Conservation (phyloP, 306 rosid genomes). For the Fragaria vesca region DNA sequence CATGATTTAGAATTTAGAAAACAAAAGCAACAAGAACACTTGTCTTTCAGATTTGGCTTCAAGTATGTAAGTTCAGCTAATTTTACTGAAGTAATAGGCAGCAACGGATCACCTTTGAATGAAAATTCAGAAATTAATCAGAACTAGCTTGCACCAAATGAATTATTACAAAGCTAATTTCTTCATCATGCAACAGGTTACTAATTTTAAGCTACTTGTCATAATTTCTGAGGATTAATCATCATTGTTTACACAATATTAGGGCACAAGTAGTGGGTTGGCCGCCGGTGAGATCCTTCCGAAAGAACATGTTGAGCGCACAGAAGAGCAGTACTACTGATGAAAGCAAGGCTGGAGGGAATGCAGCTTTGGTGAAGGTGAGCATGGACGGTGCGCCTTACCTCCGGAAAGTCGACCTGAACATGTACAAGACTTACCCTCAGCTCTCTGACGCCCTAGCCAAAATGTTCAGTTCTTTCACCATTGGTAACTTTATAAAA, state of each 20-base stretch:
- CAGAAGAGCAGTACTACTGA: slow-evolving; percentile 45
- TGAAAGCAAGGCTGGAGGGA: slow-evolving; percentile 27
- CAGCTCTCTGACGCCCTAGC: slow-evolving; percentile 75
- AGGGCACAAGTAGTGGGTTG: slow-evolving; percentile 97
- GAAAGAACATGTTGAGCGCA: slow-evolving; percentile 61
- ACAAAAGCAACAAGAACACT: not conserved
- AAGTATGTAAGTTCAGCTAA: not conserved
- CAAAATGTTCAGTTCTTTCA: slow-evolving; percentile 82
- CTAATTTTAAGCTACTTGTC: not conserved
- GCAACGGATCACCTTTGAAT: not conserved
- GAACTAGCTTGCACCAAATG: not conserved
- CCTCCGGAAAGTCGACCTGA: slow-evolving; percentile 85
- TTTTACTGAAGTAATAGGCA: not conserved
- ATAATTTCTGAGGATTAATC: not conserved
- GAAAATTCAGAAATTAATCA: not conserved
- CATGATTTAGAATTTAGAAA: not conserved
- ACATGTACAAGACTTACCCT: slow-evolving; percentile 56
- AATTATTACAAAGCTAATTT: not conserved
- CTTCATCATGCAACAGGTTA: not conserved
- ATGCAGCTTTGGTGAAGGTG: slow-evolving; percentile 66
- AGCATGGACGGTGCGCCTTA: slow-evolving; percentile 99
- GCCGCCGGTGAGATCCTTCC: slow-evolving; percentile 83
- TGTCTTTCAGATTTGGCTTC: not conserved
- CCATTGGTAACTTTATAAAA: slow-evolving; percentile 41
- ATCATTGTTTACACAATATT: not conserved